Percentiles rank a stretch among this genome's conserved stretches.
phyloP scores from a whole-genome alignment of 371 early-diverging fungal species.

The Mortierella sp. region DNA sequence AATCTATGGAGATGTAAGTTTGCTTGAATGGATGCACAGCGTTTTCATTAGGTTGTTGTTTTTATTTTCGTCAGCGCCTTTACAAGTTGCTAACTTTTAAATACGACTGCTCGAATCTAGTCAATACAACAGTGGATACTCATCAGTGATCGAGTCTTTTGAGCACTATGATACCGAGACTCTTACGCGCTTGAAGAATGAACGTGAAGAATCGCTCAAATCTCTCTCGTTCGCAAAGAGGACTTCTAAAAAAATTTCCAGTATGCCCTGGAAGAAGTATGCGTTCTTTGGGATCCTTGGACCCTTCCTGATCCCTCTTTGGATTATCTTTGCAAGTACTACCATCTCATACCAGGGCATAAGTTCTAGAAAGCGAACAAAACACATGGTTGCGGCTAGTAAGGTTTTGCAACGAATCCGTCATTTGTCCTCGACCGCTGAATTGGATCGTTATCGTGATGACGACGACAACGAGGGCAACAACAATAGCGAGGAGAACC shows the following conservation, averaged over 20 bases:
- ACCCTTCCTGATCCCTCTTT: constrained; percentile 40
- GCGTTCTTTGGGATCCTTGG: constrained; percentile 32
- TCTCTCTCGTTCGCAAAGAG: constrained; percentile 15
- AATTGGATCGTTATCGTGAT: constrained; percentile 10
- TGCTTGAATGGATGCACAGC: background rate
- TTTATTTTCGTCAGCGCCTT: background rate
- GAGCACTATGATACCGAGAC: constrained; percentile 29
- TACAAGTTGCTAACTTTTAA: background rate
- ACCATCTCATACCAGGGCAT: constrained; percentile 41
- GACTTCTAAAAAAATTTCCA: constrained; percentile 13
- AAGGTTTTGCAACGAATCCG: constrained; percentile 17
- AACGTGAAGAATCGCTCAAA: constrained; percentile 13
- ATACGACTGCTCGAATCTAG: constrained; percentile 6
- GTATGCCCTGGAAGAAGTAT: constrained; percentile 38
- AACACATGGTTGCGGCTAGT: constrained; percentile 9
- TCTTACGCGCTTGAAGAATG: constrained; percentile 9
- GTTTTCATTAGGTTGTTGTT: background rate
- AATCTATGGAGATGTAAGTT: constrained; percentile 63
- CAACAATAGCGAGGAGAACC: background rate
- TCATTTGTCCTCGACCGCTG: constrained; percentile 13
- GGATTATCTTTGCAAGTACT: constrained; percentile 40
- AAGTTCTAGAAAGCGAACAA: constrained; percentile 39
- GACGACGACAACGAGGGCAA: constrained; percentile 8
- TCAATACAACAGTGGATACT: constrained; percentile 40
- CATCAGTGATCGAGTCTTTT: constrained; percentile 49